These are phyloP conservation scores for Clonostachys rhizophaga DNA, from an alignment of 2,329 filamentous ascomycete genomes.

Conservation along the genomic window DNA sequence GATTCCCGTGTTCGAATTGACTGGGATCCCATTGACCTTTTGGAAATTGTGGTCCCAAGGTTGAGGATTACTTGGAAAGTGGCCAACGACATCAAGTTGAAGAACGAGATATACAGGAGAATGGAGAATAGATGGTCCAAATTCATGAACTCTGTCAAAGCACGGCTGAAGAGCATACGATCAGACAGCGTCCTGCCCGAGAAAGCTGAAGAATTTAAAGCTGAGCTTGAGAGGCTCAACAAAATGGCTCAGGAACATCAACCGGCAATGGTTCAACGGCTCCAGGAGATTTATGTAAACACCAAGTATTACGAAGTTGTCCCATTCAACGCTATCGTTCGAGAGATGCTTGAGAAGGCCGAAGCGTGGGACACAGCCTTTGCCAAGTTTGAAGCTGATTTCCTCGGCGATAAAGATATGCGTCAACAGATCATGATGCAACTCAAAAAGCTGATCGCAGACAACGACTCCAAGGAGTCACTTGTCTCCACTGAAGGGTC, in stretches of 20 bases:
- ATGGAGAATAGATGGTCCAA: conserved; percentile 77
- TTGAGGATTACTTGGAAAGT: conserved; percentile 96
- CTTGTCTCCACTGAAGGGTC: conserved; percentile 65
- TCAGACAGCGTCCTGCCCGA: conserved; percentile 88
- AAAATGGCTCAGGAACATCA: conserved; percentile 85
- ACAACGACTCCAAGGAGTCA: conserved; percentile 79
- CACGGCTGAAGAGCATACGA: conserved; percentile 80
- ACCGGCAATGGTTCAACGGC: conserved; percentile 62
- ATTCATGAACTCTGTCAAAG: conserved; percentile 84
- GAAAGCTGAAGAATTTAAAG: conserved; percentile 75
- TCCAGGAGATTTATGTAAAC: conserved; percentile 87
- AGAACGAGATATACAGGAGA: conserved; percentile 83
- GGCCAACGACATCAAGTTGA: conserved; percentile 84
- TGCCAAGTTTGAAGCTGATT: conserved; percentile 85
- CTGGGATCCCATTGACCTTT: conserved; percentile 85
- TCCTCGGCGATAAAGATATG: conserved; percentile 96
- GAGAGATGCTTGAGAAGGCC: conserved; percentile 88
- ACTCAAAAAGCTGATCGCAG: conserved; percentile 89
- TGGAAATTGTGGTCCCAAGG: conserved; percentile 91
- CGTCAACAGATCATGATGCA: conserved; percentile 87
- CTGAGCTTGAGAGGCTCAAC: conserved; percentile 73
- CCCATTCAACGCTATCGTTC: conserved; percentile 82
- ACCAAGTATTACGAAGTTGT: conserved; percentile 97
- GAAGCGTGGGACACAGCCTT: conserved; percentile 92
- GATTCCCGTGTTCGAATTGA: conserved; percentile 85